Conservation (phyloP, 1,139 yeast genomes). For the Sugiyamaella castrensis region DNA sequence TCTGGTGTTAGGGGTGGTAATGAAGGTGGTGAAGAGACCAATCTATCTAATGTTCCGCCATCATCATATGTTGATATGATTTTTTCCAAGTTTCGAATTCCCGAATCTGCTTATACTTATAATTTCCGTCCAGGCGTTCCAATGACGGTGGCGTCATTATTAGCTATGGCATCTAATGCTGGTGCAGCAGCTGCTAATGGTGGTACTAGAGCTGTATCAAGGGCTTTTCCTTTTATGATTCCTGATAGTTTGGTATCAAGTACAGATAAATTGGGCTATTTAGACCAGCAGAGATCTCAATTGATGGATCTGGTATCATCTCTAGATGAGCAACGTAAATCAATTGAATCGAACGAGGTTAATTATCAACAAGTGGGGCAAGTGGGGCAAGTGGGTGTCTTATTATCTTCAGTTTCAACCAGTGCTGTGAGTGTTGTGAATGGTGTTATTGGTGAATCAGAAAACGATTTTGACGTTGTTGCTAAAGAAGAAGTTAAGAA, state of each 20-base stretch:
- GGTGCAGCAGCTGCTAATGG: constrained; percentile 4
- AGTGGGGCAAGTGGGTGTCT: not conserved
- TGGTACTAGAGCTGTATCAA: not conserved
- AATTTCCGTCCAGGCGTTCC: not conserved
- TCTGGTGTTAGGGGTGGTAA: not conserved
- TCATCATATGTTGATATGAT: constrained; percentile 24
- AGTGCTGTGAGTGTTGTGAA: not conserved
- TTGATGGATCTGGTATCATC: constrained; percentile 21
- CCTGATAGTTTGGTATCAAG: constrained; percentile 20
- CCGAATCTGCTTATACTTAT: constrained; percentile 17
- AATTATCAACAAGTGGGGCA: not conserved
- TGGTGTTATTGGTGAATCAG: constrained; percentile 4
- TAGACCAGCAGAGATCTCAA: constrained; percentile 23
- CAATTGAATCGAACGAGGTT: constrained; percentile 15
- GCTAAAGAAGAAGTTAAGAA: constrained; percentile 25
- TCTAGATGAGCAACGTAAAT: constrained; percentile 24
- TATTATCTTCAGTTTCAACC: not conserved
- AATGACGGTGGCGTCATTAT: constrained; percentile 1
- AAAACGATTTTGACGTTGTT: constrained; percentile 29
- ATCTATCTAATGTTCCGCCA: not conserved
- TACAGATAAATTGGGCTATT: constrained; percentile 21
- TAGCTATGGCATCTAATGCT: constrained; percentile 2
- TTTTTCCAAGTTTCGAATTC: constrained; percentile 32
- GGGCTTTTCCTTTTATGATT: not conserved
- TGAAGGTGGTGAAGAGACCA: not conserved